phyloP scores from a whole-genome alignment of 2,329 filamentous ascomycete genomes.

The Sporothrix brasiliensis region DNA sequence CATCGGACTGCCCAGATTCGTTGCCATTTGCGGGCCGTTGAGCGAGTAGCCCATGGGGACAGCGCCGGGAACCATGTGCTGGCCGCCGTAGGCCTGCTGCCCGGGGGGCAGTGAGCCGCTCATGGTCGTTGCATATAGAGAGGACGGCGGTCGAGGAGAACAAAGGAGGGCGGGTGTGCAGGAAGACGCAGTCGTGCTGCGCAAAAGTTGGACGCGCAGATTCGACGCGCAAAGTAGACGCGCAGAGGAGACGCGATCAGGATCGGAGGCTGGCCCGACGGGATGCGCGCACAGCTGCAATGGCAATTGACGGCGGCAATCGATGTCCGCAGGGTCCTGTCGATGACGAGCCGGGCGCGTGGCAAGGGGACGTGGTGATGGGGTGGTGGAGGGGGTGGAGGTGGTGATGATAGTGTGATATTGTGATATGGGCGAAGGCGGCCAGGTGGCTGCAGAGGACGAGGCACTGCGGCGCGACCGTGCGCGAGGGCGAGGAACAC shows the following conservation, averaged over 20 bases:
- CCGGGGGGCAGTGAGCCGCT: constrained; percentile 48
- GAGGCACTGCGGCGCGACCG: not conserved
- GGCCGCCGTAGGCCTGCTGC: constrained; percentile 46
- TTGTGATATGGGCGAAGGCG: not conserved
- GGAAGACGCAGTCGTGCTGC: not conserved
- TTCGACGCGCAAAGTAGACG: not conserved
- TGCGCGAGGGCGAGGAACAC: not conserved
- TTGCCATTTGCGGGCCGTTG: constrained; percentile 31
- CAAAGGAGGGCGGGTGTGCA: not conserved
- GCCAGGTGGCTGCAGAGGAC: constrained; percentile 1
- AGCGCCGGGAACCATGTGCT: constrained; percentile 39
- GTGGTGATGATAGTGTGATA: not conserved
- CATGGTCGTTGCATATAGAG: constrained; percentile 45
- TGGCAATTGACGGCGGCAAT: not conserved
- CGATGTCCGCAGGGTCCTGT: not conserved
- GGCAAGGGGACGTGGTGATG: not conserved
- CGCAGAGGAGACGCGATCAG: not conserved
- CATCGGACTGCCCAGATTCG: constrained; percentile 25
- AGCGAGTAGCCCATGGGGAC: constrained; percentile 34
- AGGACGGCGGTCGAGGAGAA: not conserved
- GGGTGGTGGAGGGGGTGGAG: not conserved
- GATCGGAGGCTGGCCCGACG: not conserved
- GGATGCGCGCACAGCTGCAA: not conserved
- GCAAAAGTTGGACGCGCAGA: not conserved
- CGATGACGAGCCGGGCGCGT: constrained; percentile 23